A percentile compares a stretch with the other conserved stretches of the same genome.
Evolutionary conservation across 192 early-diverging fungal species (phyloP).

Genomic region (Endogone sp.): DNA sequence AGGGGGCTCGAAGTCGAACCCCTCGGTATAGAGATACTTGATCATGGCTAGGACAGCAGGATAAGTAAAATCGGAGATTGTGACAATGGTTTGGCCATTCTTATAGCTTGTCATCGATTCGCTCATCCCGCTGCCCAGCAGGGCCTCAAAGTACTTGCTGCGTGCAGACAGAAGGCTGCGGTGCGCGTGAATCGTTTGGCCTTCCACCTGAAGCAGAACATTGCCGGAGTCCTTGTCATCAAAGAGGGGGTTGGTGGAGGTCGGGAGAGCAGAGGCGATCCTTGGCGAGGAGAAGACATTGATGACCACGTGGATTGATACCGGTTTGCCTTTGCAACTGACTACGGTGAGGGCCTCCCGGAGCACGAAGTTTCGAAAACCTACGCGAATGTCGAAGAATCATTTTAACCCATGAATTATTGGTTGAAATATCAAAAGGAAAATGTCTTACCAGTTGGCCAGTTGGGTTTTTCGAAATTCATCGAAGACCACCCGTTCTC

Average conservation of each 20-base stretch:
- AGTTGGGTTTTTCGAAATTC: not conserved
- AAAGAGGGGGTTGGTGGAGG: not conserved
- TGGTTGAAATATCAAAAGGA: no score
- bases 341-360: no score
- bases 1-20: not conserved
- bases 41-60: not conserved
- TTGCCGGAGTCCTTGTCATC: not conserved
- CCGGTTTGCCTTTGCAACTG: no score
- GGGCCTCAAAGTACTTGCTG: not conserved
- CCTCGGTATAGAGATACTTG: not conserved
- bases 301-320: not conserved
- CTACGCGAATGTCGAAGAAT: no score
- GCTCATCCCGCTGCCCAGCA: not conserved
- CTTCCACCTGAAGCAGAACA: not conserved
- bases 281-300: not conserved
- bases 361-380: no score
- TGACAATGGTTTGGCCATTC: not conserved
- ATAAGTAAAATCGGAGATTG: not conserved
- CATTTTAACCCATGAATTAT: no score
- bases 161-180: not conserved
- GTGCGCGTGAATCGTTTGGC: not conserved
- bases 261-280: not conserved
- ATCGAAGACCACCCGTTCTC: not conserved
- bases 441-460: no score
- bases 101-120: not conserved